Evolutionary conservation across 768 basidiomycete species (phyloP), one percentile per base, ranked within the genome.

Genomic region (Heimioporus sp.): DNA sequence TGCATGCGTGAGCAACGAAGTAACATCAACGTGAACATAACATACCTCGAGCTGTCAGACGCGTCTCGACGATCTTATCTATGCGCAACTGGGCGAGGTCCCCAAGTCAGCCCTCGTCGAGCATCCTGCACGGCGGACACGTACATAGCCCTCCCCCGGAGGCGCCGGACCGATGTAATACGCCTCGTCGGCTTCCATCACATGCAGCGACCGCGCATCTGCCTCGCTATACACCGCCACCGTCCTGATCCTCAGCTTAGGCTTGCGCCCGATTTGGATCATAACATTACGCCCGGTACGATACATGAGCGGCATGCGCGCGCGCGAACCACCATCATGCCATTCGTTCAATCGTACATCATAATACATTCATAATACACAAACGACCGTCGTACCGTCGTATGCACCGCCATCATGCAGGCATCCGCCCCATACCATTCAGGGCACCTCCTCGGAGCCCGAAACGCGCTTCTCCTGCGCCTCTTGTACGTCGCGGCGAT

Each of bases 171-270:
- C 95, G 37, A 98, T 92, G 57, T 87, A 90, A 61, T 87, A 90
- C n/a, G 91, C 90, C 62, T 93, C 90, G 59, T 93, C 91, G 5
- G 91, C 91, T 75, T 93, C 74, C 55, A 82, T 72, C 20, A 95
- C 92, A 67, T 98, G 95, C 53, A 95, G 67, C 0, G 91, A 79
- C 63, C 86, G 76, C 46, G 75, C 80, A 58, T 98, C 94, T 9
- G 83, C 91, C 43, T 95, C 91, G 54, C 89, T 92, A 65, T 88
- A 97, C 8, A 98, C 90, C 0, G 93, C 93, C 15, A 97, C 94
- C 0, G 91, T 93, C 77, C 81, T 86, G 66, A 97, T 87, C 0
- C 95, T 93, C 4, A 97, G 75, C 64, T 87, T 89, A n/a, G n/a
- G n/a, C n/a, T n/a, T 28, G 5, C 24, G 24, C 21, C 5, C 21